Base-by-base conservation (phyloP, 352 stramenopile species). In the Thalassiosira delicatula region DNA sequence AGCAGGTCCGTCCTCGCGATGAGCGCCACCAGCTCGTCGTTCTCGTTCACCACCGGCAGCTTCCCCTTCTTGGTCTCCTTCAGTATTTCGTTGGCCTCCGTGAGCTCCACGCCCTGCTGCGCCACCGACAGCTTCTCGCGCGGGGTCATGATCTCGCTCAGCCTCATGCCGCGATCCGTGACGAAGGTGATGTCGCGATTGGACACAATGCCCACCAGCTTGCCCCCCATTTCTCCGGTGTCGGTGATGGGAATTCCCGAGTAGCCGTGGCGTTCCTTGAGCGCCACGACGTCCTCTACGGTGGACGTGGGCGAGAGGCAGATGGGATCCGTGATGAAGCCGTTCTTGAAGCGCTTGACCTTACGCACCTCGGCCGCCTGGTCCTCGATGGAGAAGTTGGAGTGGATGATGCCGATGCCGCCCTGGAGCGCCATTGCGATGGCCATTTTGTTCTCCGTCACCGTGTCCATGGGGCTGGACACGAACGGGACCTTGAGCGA, bases 301-400 rank as follows among this genome's bases (percentile, higher is more conserved):
- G 97, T 99, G 88, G 98, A 85, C 54, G 98, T 92, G 0, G 97
- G 97, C 14, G 94, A 97, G 21, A 99, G 91, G 78, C 95, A 98
- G 81, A 98, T 96, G 49, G 97, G 97, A 91, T 99, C 96, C 30
- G 96, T 98, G 89, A 99, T 99, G 92, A 99, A 99, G 44, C 98
- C 98, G 89, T 99, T 99, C 92, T 99, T 99, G 92, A 98, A 99
- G 79, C 98, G 97, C 92, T 99, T 99, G 32, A 99, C 98, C 66
- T 92, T 93, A 23, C 82, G 76, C 29, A 97, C 95, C 77, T 97
- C 84, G 3, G 84, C 96, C 27, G 95, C 97, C 91, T 99, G 97
- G 73, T 99, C 97, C 76, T 98, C 95, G 30, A 98, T 87, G 30
- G 93, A 97, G 93, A 98, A 98, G 95, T 99, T 99, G 90, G 99